Evolutionary conservation across 2,329 filamentous ascomycete species (phyloP), one percentile per base, ranked within the genome.

Genomic region (Triangularia setosa): DNA sequence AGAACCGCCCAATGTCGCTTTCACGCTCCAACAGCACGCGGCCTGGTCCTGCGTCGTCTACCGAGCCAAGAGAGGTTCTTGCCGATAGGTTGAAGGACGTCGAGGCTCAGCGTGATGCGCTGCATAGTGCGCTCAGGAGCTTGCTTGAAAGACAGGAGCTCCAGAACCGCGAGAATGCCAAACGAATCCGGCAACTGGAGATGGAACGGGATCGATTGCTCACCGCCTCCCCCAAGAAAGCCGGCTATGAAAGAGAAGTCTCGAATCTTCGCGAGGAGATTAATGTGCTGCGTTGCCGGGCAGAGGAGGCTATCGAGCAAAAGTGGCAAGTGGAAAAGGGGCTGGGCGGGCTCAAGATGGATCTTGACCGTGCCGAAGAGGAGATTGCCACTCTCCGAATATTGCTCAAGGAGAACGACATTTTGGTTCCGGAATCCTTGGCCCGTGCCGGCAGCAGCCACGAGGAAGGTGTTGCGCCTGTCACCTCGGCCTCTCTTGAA

Each of bases 301-400:
- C 94, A 28, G 94, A 99, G 72, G 94, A 98, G 68, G 94, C 94
- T 16, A 84, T 98, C 14, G 92, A 97, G 73, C 91, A 96, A 73
- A 98, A 98, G 77, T 98, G 92, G 89, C 90, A 96, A 74, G 94
- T 93, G 67, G 94, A 97, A 78, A 96, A 96, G 78, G 92, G 92
- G 18, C 81, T 98, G 1, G 85, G 87, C 60, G 92, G 93, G 62
- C 80, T 98, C 63, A 96, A 97, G 79, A 97, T 97, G 90, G 94
- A 98, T 73, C 86, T 99, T 52, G 95, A 98, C 76, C 91, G 93
- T 67, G 93, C 95, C 25, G 92, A 97, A 76, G 91, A 95, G 75
- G 95, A 99, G 78, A 96, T 96, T 28, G 82, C 86, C 48, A 91
- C 91, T n/a, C 83, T 99, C 48, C 88, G 92, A 53, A 85, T 81